A percentile compares a stretch with the other conserved stretches of the same genome.
Conservation (phyloP, 768 basidiomycete species). For the Nidularia sp. region DNA sequence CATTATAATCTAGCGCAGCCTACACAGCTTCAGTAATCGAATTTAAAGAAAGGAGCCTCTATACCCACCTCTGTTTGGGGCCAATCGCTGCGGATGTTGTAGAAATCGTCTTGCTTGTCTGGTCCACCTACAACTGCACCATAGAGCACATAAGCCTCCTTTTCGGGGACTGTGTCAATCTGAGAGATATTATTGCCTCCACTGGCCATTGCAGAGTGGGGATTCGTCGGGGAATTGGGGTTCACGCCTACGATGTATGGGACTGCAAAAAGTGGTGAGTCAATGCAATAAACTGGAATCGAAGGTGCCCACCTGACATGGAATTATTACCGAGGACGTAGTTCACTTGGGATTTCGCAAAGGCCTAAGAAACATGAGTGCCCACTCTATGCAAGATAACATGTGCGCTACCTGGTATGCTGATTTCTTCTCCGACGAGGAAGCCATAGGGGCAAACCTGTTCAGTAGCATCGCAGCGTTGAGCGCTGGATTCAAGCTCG, state of each 20-base stretch:
- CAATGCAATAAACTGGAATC: neutral
- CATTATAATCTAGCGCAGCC: constrained; percentile 87
- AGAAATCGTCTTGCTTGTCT: constrained; percentile 69
- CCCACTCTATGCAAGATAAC: neutral
- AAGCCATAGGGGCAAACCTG: constrained; percentile 73
- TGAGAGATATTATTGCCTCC: constrained; percentile 69
- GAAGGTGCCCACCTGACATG: constrained; percentile 60
- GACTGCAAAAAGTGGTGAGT: constrained; percentile 27
- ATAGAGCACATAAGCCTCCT: constrained; percentile 77
- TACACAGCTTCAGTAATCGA: constrained; percentile 14
- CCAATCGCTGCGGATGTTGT: constrained; percentile 87
- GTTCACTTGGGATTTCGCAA: constrained; percentile 73
- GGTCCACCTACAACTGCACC: constrained; percentile 91
- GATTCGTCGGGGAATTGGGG: constrained; percentile 87
- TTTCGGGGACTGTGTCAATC: constrained; percentile 68
- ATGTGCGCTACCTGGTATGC: constrained; percentile 51
- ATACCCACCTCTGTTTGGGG: constrained; percentile 72
- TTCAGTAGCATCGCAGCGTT: constrained; percentile 83
- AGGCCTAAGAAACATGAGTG: constrained; percentile 37
- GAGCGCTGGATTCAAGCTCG: constrained; percentile 81
- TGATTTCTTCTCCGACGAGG: constrained; percentile 49
- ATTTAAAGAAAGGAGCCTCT: neutral
- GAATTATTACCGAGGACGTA: constrained; percentile 88
- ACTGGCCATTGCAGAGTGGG: constrained; percentile 85
- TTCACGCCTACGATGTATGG: constrained; percentile 88